Base-by-base conservation (phyloP, 2,329 filamentous ascomycete genomes). In the Epichloe sylvatica region DNA sequence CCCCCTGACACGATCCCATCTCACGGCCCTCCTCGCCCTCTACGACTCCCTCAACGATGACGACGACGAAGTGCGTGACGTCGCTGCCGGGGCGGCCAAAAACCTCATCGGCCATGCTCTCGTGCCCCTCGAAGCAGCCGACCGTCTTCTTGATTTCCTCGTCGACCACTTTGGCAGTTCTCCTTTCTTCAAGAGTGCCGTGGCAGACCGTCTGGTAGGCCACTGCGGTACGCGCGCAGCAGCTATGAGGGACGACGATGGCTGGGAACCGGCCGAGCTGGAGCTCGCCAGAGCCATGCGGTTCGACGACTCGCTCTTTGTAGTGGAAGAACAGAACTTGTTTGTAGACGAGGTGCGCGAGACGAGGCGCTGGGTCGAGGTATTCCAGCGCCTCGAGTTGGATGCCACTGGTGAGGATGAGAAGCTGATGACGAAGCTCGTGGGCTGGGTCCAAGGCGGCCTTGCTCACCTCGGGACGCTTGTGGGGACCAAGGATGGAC, bases 301-400 rank as follows among this genome's bases (percentile, higher is more conserved):
- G 49, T 70, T 75, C 56, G 77, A 86, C 60, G 77, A 81, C 54
- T 73, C 81, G 3, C 76, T 98, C 0, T 98, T 98, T 62, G 83
- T 78, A 0, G 76, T 88, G 50, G 92, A 98, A 66, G 90, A 94
- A 63, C 89, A 94, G 62, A 98, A 98, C 62, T 74, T 96, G n/a
- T 97, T 87, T 64, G 71, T 91, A 46, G 91, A 97, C 62, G 82
- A 89, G 56, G 78, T 87, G 5, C 74, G 81, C 45, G 90, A 96
- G 63, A 73, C 81, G 3, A 67, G 73, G 17, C 63, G 80, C n/a
- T 96, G 89, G 88, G 67, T 74, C 0, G 64, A 63, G 15, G 68
- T 78, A 3, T 67, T 85, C 33, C 51, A 57, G 17, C 43, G 50
- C 38, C 30, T 66, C 35, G 23, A 49, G 5, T 60, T 56, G 54